Evolutionary conservation across 129 eudicot genomes (phyloP).

Genomic region (Sambucus nigra): DNA sequence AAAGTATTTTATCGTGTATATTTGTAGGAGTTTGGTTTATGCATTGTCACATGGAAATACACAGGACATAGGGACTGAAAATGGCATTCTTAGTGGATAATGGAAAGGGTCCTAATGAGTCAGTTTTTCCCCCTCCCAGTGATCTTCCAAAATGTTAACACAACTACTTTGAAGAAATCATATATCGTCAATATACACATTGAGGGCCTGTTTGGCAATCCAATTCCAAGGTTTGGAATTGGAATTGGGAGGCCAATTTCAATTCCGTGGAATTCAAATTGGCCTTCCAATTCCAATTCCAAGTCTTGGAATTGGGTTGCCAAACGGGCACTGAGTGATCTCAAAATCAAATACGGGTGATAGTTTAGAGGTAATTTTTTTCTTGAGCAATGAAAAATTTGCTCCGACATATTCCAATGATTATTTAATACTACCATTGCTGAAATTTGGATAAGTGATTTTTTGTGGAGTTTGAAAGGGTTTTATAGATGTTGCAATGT

Average conservation of each 20-base stretch:
- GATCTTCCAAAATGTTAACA: slow-evolving; percentile 69
- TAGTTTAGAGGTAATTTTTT: slow-evolving; percentile 16
- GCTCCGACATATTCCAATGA: slow-evolving; percentile 22
- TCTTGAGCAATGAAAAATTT: slow-evolving; percentile 28
- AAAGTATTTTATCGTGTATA: no score
- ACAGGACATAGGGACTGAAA: slow-evolving; percentile 81
- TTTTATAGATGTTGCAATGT: no score
- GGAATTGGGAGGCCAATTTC: no score
- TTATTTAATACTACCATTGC: neutral
- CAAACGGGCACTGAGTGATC: no score
- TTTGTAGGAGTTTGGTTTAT: slow-evolving; percentile 72
- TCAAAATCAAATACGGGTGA: neutral
- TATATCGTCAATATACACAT: no score
- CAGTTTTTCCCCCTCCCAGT: slow-evolving; percentile 65
- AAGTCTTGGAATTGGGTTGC: no score
- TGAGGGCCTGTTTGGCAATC: no score
- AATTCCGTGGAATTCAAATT: no score
- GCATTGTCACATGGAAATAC: slow-evolving; percentile 87
- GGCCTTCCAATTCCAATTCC: no score
- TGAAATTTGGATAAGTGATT: neutral
- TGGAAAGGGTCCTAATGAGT: slow-evolving; percentile 74
- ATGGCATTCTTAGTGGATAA: slow-evolving; percentile 81
- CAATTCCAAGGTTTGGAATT: no score
- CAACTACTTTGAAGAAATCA: no score
- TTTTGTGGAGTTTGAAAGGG: neutral